Base-by-base conservation (phyloP, 805 yeast species). In the Pichia membranifaciens region DNA sequence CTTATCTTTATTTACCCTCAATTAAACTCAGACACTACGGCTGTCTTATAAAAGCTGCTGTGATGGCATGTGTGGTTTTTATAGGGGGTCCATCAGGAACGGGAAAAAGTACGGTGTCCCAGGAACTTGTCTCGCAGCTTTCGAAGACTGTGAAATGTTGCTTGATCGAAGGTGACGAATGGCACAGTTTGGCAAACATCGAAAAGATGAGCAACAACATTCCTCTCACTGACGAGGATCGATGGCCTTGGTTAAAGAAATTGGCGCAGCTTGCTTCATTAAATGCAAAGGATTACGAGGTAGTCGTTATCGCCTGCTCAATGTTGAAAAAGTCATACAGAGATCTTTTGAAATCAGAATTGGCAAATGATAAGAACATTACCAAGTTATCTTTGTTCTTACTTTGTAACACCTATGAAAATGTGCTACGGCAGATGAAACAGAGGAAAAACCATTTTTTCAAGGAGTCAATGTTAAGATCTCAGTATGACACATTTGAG, bases 51-150 rank as follows among this genome's bases (percentile, higher is more conserved):
- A 25, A 7, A 8, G 10, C 29, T 10, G 10, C 29, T 25, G 29
- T 25, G 29, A 44, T 41, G 49, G 5, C 32, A n/a, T 20, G n/a
- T 6, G 47, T 66, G 1, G 44, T 66, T 7, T 80, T 89, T 2
- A 79, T 91, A 8, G 96, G 95, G 12, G 99, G 99, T 0, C 96
- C 98, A 0, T 90, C 96, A 0, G 98, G 98, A 8, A 85, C 96
- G 2, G 99, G 99, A 1, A 93, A 93, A 62, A 74, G 95, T 20
- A 87, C 96, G 2, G 76, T 85, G 18, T 95, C 87, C 0, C 67
- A 68, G 13, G 58, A 64, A 10, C 58, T 90, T 18, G 64, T 83
- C 0, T 50, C 66, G 18, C n/a, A 25, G 9, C 72, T 79, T 17
- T 50, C 64, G 2, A 72, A 83, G 42, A 72, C 79, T 2, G 16